Evolutionary conservation across 768 basidiomycete species (phyloP).

Genomic region (Agaricus bisporus): DNA sequence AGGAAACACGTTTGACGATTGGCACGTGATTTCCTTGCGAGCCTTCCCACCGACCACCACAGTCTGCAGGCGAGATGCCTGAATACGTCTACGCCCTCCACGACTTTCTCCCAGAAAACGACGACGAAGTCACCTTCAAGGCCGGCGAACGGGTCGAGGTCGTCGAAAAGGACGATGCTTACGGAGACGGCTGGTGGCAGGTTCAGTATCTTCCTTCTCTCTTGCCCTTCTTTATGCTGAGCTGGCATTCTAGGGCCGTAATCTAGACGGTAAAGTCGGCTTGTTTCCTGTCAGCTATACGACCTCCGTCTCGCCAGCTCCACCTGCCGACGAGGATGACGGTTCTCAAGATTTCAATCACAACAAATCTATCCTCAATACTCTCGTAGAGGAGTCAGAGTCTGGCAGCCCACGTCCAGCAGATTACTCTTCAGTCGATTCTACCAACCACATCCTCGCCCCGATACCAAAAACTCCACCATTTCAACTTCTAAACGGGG

Average conservation of each 20-base stretch:
- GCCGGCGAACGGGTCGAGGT: conserved; percentile 87
- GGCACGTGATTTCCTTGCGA: too few species aligned
- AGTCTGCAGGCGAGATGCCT: conserved; percentile 39
- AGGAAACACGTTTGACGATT: too few species aligned
- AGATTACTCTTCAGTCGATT: neutral
- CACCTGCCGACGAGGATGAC: neutral
- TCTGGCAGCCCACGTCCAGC: conserved; percentile 24
- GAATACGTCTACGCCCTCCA: conserved; percentile 87
- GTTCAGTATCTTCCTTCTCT: conserved; percentile 20
- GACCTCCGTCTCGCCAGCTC: conserved; percentile 22
- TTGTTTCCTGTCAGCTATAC: conserved; percentile 92
- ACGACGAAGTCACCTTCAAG: conserved; percentile 84
- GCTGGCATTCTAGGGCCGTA: conserved; percentile 58
- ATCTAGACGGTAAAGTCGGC: conserved; percentile 74
- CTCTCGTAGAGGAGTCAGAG: conserved; percentile 44
- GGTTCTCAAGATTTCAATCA: neutral
- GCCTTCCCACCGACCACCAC: neutral
- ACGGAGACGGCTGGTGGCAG: conserved; percentile 94
- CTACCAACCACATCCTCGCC: conserved; percentile 21
- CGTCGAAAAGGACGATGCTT: conserved; percentile 88
- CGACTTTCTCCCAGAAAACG: conserved; percentile 86
- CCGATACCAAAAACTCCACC: conserved; percentile 33
- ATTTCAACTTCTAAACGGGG: conserved; percentile 19
- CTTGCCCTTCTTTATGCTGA: conserved; percentile 1
- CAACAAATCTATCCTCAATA: conserved; percentile 27